These are phyloP conservation scores for Umbelopsis ramanniana DNA, from an alignment of 192 early-diverging fungal genomes.

Conservation along the genomic window DNA sequence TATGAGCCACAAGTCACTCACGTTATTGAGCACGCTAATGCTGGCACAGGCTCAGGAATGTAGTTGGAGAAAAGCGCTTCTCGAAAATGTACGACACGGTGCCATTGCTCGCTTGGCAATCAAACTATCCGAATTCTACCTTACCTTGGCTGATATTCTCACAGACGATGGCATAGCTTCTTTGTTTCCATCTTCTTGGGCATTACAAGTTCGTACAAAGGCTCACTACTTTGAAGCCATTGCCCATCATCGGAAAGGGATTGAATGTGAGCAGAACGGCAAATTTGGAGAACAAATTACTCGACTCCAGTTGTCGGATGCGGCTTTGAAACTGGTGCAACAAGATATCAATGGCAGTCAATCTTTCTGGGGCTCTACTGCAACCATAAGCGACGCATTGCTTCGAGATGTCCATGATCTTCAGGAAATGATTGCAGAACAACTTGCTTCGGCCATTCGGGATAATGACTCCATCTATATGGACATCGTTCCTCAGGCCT, in stretches of 20 bases:
- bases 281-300: constrained; percentile 89
- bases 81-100: constrained; percentile 80
- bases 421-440: constrained; percentile 26
- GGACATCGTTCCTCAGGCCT: constrained; percentile 70
- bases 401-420: constrained; percentile 14
- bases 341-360: constrained; percentile 10
- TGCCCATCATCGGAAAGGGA: constrained; percentile 78
- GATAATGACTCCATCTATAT: constrained; percentile 94
- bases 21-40: constrained; percentile 72
- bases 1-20: constrained; percentile 64
- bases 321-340: constrained; percentile 10
- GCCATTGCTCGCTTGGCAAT: constrained; percentile 78
- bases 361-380: background rate
- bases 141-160: constrained; percentile 60
- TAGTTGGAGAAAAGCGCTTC: constrained; percentile 83
- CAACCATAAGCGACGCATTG: background rate
- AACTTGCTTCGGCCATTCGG: constrained; percentile 18
- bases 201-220: constrained; percentile 72
- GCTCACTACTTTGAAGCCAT: constrained; percentile 71
- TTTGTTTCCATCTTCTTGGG: constrained; percentile 65
- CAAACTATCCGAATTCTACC: constrained; percentile 76
- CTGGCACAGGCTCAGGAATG: constrained; percentile 95
- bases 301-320: constrained; percentile 62
- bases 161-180: constrained; percentile 44
- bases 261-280: constrained; percentile 66